Evolutionary conservation across 2,329 filamentous ascomycete genomes (phyloP), one percentile per base, ranked within the genome.

Genomic region (Fusarium sp.): DNA sequence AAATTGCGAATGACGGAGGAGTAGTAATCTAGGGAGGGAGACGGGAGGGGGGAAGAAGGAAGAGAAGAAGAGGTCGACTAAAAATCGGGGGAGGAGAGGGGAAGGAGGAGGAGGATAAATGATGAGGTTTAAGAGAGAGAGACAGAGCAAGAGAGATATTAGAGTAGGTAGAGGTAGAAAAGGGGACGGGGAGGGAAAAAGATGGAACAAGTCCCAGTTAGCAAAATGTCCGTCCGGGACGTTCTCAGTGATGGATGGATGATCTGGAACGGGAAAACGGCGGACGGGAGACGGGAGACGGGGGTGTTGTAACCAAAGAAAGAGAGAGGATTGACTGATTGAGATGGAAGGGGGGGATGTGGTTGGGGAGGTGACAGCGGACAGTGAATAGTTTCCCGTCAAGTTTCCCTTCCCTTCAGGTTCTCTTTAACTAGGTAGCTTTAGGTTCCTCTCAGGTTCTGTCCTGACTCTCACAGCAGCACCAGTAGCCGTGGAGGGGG

Each of bases 291-390:
- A 77, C 68, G 75, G 72, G 71, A 70, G 72, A 73, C 72, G 63
- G 70, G 72, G 72, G 54, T 56, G 28, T 45, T 48, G 33, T 54
- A 54, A 54, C 50, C 50, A 54, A 28, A 39, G 33, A 39, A 50
- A 54, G 41, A 50, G 61, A 73, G 41, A 45, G 50, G 41, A 44
- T 44, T 44, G 41, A 28, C 22, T 35, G 41, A 72, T 65, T 63
- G 66, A 73, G 71, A 74, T 72, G 73, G 67, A 74, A 74, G 73
- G 67, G 73, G 30, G 35, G 73, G 71, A 74, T 75, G 73, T 71
- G 73, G 73, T 75, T 75, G 73, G 73, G 73, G 73, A 75, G 73
- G 73, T 75, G 73, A 75, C 73, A 75, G 74, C 68, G 75, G 55
- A 20, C 24, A 41, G 70, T 53, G 51, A 62, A 56, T 45, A 35